Evolutionary conservation across 2,329 filamentous ascomycete genomes (phyloP).

Genomic region (Aspergillus clavatus): DNA sequence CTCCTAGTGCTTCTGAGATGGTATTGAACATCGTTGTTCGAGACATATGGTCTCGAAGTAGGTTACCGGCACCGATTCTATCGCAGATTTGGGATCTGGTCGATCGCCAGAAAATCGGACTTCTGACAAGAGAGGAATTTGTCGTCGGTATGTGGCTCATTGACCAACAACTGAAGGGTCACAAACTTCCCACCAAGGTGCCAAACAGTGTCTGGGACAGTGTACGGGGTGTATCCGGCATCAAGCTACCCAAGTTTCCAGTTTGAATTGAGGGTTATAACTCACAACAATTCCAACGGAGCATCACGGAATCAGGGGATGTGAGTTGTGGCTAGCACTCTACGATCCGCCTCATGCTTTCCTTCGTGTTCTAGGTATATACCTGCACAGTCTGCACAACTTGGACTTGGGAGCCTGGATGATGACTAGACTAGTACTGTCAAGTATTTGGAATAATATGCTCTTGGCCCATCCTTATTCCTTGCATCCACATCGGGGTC

Average conservation of each 20-base stretch:
- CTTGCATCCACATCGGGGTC: neutral
- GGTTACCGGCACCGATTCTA: constrained; percentile 35
- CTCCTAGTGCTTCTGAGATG: constrained; percentile 31
- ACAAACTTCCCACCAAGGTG: constrained; percentile 43
- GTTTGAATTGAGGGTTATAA: neutral
- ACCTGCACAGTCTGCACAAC: too few relatives aligned
- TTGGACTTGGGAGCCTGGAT: too few relatives aligned
- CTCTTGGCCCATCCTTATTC: too few relatives aligned
- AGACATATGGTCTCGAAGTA: constrained; percentile 48
- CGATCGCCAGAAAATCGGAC: constrained; percentile 32
- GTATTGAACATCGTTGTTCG: constrained; percentile 45
- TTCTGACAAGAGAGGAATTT: constrained; percentile 44
- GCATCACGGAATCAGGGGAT: too few relatives aligned
- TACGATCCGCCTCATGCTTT: too few relatives aligned
- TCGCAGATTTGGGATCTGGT: constrained; percentile 47
- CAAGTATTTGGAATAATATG: neutral
- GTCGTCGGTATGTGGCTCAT: constrained; percentile 50
- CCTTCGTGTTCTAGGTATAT: too few relatives aligned
- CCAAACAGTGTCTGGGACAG: constrained; percentile 47
- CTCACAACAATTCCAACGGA: too few relatives aligned
- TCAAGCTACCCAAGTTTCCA: constrained; percentile 23
- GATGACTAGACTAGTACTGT: neutral
- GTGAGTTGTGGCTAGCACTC: too few relatives aligned
- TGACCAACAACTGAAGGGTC: constrained; percentile 45
- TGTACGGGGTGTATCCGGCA: constrained; percentile 37